Evolutionary conservation across 2,329 filamentous ascomycete species (phyloP).

Genomic region (Exophiala alcalophila): DNA sequence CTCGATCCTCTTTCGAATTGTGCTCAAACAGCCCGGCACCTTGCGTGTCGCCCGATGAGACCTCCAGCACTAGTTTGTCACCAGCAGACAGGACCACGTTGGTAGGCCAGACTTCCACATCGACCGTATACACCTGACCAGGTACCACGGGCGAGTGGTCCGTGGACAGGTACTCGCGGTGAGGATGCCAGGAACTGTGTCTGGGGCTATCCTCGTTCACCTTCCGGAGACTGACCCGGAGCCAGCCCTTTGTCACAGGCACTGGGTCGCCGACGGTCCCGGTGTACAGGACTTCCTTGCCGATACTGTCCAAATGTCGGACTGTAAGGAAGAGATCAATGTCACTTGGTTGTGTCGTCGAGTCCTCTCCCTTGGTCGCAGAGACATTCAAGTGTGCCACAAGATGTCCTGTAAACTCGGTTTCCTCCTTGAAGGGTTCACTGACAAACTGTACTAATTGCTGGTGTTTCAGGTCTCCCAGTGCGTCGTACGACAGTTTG

Average conservation of each 20-base stretch:
- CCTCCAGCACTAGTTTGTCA: slow-evolving; percentile 32
- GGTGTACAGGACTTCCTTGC: slow-evolving; percentile 55
- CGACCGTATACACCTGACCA: slow-evolving; percentile 51
- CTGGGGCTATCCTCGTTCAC: slow-evolving; percentile 44
- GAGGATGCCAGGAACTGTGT: slow-evolving; percentile 47
- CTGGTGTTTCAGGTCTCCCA: slow-evolving; percentile 56
- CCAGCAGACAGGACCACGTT: slow-evolving; percentile 39
- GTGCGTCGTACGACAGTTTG: slow-evolving; percentile 57
- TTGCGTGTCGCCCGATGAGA: slow-evolving; percentile 50
- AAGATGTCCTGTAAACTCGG: slow-evolving; percentile 67
- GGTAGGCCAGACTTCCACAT: slow-evolving; percentile 45
- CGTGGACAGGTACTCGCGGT: slow-evolving; percentile 51
- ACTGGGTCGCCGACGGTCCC: slow-evolving; percentile 56
- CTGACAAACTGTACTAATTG: slow-evolving; percentile 59
- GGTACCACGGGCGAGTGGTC: slow-evolving; percentile 49
- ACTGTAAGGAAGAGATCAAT: slow-evolving; percentile 57
- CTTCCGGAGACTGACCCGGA: slow-evolving; percentile 52
- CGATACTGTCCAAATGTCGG: slow-evolving; percentile 48
- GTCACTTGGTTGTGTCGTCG: slow-evolving; percentile 46
- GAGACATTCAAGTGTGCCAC: slow-evolving; percentile 64
- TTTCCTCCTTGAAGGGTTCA: slow-evolving; percentile 57
- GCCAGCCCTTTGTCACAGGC: slow-evolving; percentile 55
- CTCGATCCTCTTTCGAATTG: slow-evolving; percentile 17
- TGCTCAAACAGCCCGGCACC: slow-evolving; percentile 34
- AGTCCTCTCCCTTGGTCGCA: slow-evolving; percentile 39